Conservation (phyloP, 1,139 yeast species). For the Sugiyamaella japonica region DNA sequence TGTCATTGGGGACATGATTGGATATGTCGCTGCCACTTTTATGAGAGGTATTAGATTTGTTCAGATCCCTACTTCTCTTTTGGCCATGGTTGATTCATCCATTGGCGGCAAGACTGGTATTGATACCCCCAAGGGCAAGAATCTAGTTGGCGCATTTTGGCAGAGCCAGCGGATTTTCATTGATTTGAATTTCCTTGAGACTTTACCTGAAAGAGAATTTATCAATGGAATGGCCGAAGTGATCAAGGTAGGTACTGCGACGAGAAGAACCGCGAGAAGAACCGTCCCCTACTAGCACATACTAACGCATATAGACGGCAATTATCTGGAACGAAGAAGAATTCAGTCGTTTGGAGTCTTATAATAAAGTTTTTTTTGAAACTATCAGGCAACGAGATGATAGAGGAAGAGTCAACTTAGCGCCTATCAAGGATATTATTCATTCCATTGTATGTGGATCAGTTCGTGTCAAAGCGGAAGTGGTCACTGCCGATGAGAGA, state of each 20-base stretch:
- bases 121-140: conserved; percentile 96
- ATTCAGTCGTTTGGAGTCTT: conserved; percentile 76
- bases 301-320: conserved; percentile 56
- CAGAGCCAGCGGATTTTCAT: conserved; percentile 89
- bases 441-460: conserved; percentile 82
- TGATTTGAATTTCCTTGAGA: conserved; percentile 82
- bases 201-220: conserved; percentile 90
- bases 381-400: conserved; percentile 53
- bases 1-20: conserved; percentile 98
- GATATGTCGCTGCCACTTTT: conserved; percentile 96
- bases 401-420: conserved; percentile 53
- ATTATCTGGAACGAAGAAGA: conserved; percentile 95
- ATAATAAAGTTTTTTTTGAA: conserved; percentile 65
- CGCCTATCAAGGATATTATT: conserved; percentile 68
- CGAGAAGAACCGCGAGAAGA: too few species aligned
- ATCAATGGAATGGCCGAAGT: conserved; percentile 99
- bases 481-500: conserved; percentile 91
- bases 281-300: too few species aligned
- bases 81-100: conserved; percentile 98
- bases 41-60: conserved; percentile 97
- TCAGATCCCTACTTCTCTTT: conserved; percentile 89
- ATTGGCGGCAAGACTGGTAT: conserved; percentile 99
- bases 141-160: conserved; percentile 96
- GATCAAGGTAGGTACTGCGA: conserved; percentile 52
- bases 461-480: conserved; percentile 87